Percentiles rank a stretch among this genome's conserved stretches.
These are phyloP conservation scores for Flaveria bidentis DNA, from an alignment of 129 eudicot genomes.

Conservation along the genomic window DNA sequence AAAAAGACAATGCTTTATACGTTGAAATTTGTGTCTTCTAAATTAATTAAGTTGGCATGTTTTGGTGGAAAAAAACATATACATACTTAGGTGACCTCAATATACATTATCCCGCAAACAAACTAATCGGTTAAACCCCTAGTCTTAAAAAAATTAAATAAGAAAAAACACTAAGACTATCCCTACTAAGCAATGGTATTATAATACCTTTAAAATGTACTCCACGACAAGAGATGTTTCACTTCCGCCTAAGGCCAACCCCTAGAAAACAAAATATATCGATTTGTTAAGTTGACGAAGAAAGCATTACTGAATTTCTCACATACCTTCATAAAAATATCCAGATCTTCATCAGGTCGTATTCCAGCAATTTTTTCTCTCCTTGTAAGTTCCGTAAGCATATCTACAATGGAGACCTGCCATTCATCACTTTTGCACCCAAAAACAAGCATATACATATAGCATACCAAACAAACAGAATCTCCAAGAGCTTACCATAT, in stretches of 20 bases:
- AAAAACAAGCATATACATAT: constrained; percentile 19
- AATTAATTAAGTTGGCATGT: not conserved
- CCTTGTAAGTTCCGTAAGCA: constrained; percentile 92
- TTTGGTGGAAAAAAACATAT: not conserved
- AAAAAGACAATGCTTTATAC: not conserved
- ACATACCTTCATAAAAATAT: constrained; percentile 86
- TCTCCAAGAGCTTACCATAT: constrained; percentile 63
- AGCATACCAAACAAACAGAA: not conserved
- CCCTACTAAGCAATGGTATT: not conserved
- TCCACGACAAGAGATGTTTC: constrained; percentile 80
- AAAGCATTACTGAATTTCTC: constrained; percentile 22
- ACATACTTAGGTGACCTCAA: not conserved
- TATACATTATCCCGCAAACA: not conserved
- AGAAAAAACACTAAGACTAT: not conserved
- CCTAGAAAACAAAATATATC: constrained; percentile 43
- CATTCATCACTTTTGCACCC: constrained; percentile 39
- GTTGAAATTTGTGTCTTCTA: not conserved
- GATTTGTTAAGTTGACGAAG: constrained; percentile 2
- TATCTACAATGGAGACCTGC: constrained; percentile 54
- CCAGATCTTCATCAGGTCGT: constrained; percentile 98
- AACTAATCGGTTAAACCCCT: not conserved
- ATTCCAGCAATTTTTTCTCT: constrained; percentile 81
- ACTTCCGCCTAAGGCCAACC: constrained; percentile 79
- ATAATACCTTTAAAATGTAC: constrained; percentile 86
- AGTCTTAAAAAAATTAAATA: not conserved